phyloP scores from a whole-genome alignment of 176 grass and related monocot genomes.

The Otatea glauca region DNA sequence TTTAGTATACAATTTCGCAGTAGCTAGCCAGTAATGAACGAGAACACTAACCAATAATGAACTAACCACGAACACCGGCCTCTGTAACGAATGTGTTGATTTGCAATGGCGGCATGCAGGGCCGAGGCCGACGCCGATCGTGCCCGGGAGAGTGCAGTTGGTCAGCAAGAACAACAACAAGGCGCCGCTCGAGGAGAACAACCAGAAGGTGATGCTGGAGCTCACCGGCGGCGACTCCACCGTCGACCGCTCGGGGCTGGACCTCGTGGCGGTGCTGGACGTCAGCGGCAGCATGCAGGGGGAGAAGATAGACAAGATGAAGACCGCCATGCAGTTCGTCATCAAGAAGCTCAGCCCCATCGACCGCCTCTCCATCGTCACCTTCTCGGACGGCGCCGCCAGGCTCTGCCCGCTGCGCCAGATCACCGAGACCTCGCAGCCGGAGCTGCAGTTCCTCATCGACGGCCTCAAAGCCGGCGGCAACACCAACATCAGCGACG shows the following conservation, averaged over 20 bases:
- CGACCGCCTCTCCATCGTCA: conserved; percentile 39
- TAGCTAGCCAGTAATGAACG: background rate
- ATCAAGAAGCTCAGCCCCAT: conserved; percentile 29
- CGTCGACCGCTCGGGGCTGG: conserved; percentile 1
- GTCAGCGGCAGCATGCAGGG: background rate
- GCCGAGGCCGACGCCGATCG: background rate
- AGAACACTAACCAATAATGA: background rate
- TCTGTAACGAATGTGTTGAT: background rate
- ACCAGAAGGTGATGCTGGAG: conserved; percentile 32
- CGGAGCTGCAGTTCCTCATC: conserved; percentile 4
- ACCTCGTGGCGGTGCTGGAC: conserved; percentile 40
- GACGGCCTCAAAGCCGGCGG: background rate
- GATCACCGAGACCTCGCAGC: background rate
- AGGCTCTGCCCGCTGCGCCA: conserved; percentile 31
- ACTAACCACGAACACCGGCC: no score
- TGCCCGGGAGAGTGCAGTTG: conserved; percentile 13
- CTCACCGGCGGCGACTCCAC: conserved; percentile 21
- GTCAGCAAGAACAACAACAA: conserved; percentile 3
- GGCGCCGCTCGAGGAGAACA: background rate
- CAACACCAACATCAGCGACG: background rate
- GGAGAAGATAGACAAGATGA: background rate
- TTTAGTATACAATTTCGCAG: no score
- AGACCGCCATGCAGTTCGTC: conserved; percentile 23
- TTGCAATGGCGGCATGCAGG: conserved; percentile 7
- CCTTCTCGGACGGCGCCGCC: background rate